A percentile compares a stretch with the other conserved stretches of the same genome.
Evolutionary conservation across 2,329 filamentous ascomycete species (phyloP).

Genomic region (Trichoderma lentiforme): DNA sequence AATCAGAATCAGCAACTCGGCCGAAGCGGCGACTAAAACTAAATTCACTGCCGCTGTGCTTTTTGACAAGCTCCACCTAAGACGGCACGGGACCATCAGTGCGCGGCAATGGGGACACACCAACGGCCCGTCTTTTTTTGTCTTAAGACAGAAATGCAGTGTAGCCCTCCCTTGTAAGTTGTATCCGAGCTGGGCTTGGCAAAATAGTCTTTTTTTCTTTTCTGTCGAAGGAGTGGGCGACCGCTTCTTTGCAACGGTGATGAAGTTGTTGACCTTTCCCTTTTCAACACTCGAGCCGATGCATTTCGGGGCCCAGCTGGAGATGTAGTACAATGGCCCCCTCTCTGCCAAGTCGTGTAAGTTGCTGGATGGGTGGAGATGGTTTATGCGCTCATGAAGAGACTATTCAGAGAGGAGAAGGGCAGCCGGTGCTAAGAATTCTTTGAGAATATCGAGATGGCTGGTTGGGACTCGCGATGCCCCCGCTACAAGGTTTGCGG

Average conservation of each 20-base stretch:
- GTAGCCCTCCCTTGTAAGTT: not conserved
- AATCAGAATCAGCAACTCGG: not conserved
- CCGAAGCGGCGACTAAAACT: not conserved
- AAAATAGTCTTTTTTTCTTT: not conserved
- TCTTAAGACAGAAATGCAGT: not conserved
- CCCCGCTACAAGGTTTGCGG: not conserved
- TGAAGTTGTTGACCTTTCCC: not conserved
- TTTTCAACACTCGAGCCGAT: not conserved
- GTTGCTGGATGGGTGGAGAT: conserved; percentile 8
- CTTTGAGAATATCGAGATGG: not conserved
- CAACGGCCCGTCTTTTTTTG: not conserved
- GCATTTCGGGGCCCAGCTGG: not conserved
- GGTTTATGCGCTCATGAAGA: not conserved
- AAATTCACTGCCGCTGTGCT: not conserved
- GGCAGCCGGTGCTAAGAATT: not conserved
- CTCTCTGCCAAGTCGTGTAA: not conserved
- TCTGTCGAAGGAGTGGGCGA: not conserved
- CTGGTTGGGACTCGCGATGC: not conserved
- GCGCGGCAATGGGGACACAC: not conserved
- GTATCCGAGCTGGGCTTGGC: not conserved
- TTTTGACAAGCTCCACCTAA: not conserved
- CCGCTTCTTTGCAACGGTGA: not conserved
- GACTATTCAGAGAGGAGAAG: not conserved
- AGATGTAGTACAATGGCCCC: not conserved
- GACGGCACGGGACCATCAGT: conserved; percentile 3